Base-by-base conservation (phyloP, 176 grass and related monocot genomes). In the Aegilops longissima region DNA sequence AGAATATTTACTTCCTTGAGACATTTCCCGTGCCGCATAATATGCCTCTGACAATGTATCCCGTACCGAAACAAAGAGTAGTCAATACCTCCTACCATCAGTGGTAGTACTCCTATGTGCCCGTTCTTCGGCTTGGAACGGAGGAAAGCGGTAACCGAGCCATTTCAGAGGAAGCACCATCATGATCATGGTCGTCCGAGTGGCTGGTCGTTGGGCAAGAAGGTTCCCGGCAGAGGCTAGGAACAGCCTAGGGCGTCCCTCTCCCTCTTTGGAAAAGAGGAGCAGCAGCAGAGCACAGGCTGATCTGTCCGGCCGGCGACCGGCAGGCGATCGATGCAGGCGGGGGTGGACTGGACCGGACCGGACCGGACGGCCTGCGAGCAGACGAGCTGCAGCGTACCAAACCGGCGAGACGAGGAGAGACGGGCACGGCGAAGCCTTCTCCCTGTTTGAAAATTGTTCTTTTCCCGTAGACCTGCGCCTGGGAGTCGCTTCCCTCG, bases 301-400 rank as follows among this genome's bases (percentile, higher is more conserved):
- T 13, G 20, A 40, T 47, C 61, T 70, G 66, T 45, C 52, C 42
- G 59, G 75, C 44, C 5, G 51, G 51, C 51, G 51, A 17, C 49
- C 47, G 47, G 5, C 49, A 17, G 49, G 49, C 49, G 49, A 52
- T 18, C 51, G 51, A 54, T 54, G 51, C 51, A 54, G 0, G 16
- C 51, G 5, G 51, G 16, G 51, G 18, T 39, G 34, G 34, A 70
- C 31, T 10, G 17, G 33, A 38, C 17, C 9, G 34, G 66, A 20
- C 30, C 14, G 67, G 35, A 31, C 65, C 52, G 17, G 52, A 17
- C 5, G 49, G 6, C 17, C 2, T 7, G n/a, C 1, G n/a, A 75
- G 72, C 3, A 14, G 93, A 92, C 90, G 85, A 92, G 93, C 93
- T 71, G 80, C 82, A 86, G 79, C 69, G 12, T 62, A 86, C 90